phyloP scores from a whole-genome alignment of 2,329 filamentous ascomycete genomes.

The Fusarium oligoseptatum region DNA sequence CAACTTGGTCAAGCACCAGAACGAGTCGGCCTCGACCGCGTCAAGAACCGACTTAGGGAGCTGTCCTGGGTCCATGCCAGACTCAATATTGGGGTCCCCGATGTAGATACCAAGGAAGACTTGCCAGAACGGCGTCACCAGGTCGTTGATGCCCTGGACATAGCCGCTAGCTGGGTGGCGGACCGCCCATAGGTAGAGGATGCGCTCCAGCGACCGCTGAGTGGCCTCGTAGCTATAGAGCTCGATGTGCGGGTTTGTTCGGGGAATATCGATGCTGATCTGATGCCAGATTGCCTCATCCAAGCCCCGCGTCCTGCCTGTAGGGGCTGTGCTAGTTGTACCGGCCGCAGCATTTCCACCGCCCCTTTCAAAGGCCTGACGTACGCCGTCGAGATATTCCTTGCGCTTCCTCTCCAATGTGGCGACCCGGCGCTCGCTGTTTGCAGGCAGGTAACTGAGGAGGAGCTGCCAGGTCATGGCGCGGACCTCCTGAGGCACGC shows the following conservation, averaged over 20 bases:
- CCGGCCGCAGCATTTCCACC: conserved; percentile 64
- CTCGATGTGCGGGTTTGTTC: conserved; percentile 95
- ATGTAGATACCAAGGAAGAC: conserved; percentile 96
- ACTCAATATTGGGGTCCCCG: conserved; percentile 91
- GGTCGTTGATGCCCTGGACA: conserved; percentile 98
- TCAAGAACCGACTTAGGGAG: conserved; percentile 91
- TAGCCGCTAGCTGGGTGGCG: conserved; percentile 97
- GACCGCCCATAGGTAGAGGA: conserved; percentile 97
- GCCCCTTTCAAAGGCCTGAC: conserved; percentile 76
- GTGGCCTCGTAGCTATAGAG: conserved; percentile 97
- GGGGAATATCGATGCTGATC: conserved; percentile 97
- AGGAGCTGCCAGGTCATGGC: conserved; percentile 99
- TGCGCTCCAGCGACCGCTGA: conserved; percentile 91
- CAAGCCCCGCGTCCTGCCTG: conserved; percentile 73
- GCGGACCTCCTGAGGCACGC: conserved; percentile 92
- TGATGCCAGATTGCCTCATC: conserved; percentile 99
- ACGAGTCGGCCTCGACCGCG: conserved; percentile 96
- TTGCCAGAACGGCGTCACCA: conserved; percentile 98
- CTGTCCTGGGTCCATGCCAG: conserved; percentile 96
- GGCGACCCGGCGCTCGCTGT: conserved; percentile 89
- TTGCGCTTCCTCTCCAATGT: conserved; percentile 95
- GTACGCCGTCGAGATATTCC: conserved; percentile 95
- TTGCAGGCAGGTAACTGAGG: conserved; percentile 95
- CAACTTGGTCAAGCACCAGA: conserved; percentile 98
- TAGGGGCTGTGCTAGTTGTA: conserved; percentile 57